phyloP scores from a whole-genome alignment of 192 early-diverging fungal genomes.

The Backusella morwellensis region DNA sequence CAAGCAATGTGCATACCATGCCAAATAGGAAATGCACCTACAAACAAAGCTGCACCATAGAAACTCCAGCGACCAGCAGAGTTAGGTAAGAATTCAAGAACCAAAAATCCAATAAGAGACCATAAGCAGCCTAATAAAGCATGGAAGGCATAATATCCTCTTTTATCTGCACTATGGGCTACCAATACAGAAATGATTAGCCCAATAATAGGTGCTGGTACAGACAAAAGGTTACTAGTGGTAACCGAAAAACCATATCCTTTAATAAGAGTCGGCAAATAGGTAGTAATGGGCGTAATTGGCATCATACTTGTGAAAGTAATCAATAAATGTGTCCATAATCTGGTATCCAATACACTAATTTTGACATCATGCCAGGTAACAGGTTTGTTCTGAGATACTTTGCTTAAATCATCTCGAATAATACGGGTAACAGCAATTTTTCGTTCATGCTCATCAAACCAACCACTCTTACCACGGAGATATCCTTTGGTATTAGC shows the following conservation, averaged over 20 bases:
- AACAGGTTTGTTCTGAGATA: constrained; percentile 23
- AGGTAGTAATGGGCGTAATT: constrained; percentile 9
- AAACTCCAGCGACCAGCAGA: constrained; percentile 30
- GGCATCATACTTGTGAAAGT: constrained; percentile 25
- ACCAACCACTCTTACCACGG: constrained; percentile 39
- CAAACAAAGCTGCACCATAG: constrained; percentile 18
- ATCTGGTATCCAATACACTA: constrained; percentile 3
- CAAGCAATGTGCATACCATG: constrained; percentile 33
- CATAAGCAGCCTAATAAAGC: constrained; percentile 13
- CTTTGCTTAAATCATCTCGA: constrained; percentile 54
- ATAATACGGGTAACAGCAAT: constrained; percentile 64
- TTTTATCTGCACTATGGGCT: constrained; percentile 13
- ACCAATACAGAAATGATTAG: constrained; percentile 11
- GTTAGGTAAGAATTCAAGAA: constrained; percentile 30
- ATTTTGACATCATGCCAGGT: constrained; percentile 13
- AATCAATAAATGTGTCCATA: constrained; percentile 29
- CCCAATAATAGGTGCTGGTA: constrained; percentile 13
- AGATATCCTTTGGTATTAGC: constrained; percentile 29
- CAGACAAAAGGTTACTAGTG: constrained; percentile 20
- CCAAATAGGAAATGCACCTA: constrained; percentile 18
- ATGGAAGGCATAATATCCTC: constrained; percentile 18
- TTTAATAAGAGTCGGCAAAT: constrained; percentile 23
- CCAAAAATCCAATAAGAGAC: constrained; percentile 25
- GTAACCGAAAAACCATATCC: constrained; percentile 17
- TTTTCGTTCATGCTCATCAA: constrained; percentile 46